Conservation (phyloP, 2,329 filamentous ascomycete species). For the Colletotrichum plurivorum region DNA sequence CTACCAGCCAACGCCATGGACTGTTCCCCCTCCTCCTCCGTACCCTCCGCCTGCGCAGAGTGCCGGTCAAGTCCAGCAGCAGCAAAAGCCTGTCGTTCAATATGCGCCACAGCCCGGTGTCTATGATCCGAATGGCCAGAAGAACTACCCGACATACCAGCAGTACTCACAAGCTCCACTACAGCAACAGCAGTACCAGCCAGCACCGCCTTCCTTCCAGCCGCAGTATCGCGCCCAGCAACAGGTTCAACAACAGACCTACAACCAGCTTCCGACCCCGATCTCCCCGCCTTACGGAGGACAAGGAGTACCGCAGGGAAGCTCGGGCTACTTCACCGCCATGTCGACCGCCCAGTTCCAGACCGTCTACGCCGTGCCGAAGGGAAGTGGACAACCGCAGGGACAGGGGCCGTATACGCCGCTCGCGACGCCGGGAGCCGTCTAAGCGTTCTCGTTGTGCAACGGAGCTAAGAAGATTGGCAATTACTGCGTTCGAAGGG, state of each 20-base stretch:
- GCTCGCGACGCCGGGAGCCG: constrained; percentile 2
- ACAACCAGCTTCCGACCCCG: not conserved
- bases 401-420: constrained; percentile 20
- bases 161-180: not conserved
- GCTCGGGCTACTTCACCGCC: constrained; percentile 10
- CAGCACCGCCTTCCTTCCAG: not conserved
- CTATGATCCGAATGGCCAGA: not conserved
- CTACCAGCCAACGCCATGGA: constrained; percentile 1
- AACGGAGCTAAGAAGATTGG: too few species aligned
- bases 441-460: not conserved
- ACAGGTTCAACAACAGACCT: constrained; percentile 6
- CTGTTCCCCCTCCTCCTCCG: constrained; percentile 1
- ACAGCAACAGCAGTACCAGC: constrained; percentile 23
- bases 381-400: not conserved
- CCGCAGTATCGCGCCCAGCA: not conserved
- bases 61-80: not conserved
- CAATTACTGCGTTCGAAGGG: too few species aligned
- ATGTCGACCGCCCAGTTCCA: not conserved
- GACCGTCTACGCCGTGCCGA: not conserved
- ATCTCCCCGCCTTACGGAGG: not conserved
- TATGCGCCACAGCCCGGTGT: not conserved
- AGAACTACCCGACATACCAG: constrained; percentile 3
- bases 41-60: not conserved
- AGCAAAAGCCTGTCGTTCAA: not conserved
- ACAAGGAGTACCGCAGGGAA: not conserved